phyloP scores from a whole-genome alignment of 2,329 filamentous ascomycete species.

The Hymenoscyphus occultus region DNA sequence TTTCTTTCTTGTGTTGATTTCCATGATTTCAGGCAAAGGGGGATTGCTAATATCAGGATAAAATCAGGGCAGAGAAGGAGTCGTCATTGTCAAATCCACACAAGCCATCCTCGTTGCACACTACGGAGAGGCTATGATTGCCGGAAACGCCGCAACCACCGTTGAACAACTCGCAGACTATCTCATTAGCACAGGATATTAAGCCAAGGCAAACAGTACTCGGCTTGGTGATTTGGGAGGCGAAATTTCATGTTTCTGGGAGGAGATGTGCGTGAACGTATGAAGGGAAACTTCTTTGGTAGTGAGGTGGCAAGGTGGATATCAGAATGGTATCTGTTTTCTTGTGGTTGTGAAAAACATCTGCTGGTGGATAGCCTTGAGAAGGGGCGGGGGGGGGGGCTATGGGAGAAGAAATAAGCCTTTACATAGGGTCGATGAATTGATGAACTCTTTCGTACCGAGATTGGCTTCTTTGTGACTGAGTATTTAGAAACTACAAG shows the following conservation, averaged over 20 bases:
- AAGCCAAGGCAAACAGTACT: constrained; percentile 35
- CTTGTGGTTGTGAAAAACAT: constrained; percentile 13
- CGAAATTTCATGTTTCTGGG: constrained; percentile 7
- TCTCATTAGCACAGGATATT: constrained; percentile 70
- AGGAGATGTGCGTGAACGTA: constrained; percentile 24
- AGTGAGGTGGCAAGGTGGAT: constrained; percentile 26
- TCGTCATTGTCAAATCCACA: constrained; percentile 80
- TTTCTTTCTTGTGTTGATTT: background rate
- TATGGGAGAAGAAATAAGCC: constrained; percentile 10
- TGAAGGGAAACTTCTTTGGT: constrained; percentile 19
- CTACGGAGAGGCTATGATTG: constrained; percentile 71
- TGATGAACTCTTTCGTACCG: constrained; percentile 19
- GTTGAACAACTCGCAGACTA: constrained; percentile 87
- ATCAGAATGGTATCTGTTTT: constrained; percentile 32
- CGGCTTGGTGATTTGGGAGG: background rate
- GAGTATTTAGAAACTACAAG: background rate
- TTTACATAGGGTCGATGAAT: constrained; percentile 33
- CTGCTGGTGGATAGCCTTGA: constrained; percentile 26
- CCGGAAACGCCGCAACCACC: constrained; percentile 72
- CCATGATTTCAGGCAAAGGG: background rate
- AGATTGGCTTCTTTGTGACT: constrained; percentile 3
- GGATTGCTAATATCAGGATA: background rate
- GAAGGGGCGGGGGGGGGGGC: constrained; percentile 15
- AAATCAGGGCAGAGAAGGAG: constrained; percentile 69
- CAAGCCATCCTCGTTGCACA: constrained; percentile 87